phyloP scores from a whole-genome alignment of 1,284 basidiomycete species.

The Trichosporon sp. region DNA sequence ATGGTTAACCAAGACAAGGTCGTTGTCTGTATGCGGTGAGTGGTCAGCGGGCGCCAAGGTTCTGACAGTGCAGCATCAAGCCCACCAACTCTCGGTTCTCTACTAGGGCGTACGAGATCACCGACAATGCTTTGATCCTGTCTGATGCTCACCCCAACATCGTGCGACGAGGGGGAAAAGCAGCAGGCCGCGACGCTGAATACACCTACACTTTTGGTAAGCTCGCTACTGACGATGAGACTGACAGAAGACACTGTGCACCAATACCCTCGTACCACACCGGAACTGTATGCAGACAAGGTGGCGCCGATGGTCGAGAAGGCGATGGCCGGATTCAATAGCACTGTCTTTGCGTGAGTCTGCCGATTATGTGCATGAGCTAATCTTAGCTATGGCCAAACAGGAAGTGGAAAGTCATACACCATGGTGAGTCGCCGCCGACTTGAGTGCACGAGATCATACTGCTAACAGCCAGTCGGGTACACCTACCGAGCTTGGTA shows the following conservation, averaged over 20 bases:
- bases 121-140: constrained; percentile 45
- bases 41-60: constrained; percentile 3
- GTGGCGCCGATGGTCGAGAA: constrained; percentile 60
- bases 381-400: constrained; percentile 55
- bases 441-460: neutral
- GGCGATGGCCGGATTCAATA: constrained; percentile 63
- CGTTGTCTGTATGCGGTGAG: constrained; percentile 53
- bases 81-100: constrained; percentile 47
- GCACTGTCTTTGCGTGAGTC: constrained; percentile 58
- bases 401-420: constrained; percentile 59
- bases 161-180: constrained; percentile 53
- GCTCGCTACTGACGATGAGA: constrained; percentile 21
- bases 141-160: constrained; percentile 54
- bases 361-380: neutral
- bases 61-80: constrained; percentile 45
- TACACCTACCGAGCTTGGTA: constrained; percentile 58
- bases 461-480: constrained; percentile 51
- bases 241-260: constrained; percentile 53
- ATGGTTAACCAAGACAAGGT: constrained; percentile 45
- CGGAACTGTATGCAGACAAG: constrained; percentile 58
- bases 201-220: constrained; percentile 55
- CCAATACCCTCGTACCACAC: constrained; percentile 54
- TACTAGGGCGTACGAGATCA: constrained; percentile 47
- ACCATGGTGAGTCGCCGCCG: constrained; percentile 49
- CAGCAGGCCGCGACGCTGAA: constrained; percentile 50